Percentiles rank a stretch among this genome's conserved stretches.
phyloP scores from a whole-genome alignment of 2,329 filamentous ascomycete genomes.

The Pseudocercospora eumusae region DNA sequence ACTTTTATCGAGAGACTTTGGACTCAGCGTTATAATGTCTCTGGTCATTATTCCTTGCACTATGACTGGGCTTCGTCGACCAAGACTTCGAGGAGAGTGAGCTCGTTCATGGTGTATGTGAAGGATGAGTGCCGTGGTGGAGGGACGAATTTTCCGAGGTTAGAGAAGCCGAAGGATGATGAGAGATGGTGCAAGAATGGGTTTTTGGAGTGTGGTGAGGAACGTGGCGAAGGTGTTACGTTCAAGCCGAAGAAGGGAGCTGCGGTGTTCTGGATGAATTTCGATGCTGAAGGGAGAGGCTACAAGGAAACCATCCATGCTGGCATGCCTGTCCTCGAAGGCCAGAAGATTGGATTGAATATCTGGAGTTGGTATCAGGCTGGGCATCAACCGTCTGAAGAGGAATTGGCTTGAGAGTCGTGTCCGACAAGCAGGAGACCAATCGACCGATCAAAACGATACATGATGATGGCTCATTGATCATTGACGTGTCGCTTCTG shows the following conservation, averaged over 20 bases:
- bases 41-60: constrained; percentile 61
- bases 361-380: constrained; percentile 65
- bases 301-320: constrained; percentile 64
- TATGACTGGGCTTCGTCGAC: constrained; percentile 57
- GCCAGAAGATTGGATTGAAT: constrained; percentile 63
- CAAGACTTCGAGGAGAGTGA: constrained; percentile 45
- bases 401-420: background rate
- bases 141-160: constrained; percentile 61
- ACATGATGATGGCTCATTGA: too few species aligned
- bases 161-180: constrained; percentile 47
- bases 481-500: too few species aligned
- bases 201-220: constrained; percentile 56
- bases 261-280: constrained; percentile 65
- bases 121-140: constrained; percentile 56
- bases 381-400: constrained; percentile 22
- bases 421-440: background rate
- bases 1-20: constrained; percentile 63
- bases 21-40: constrained; percentile 60
- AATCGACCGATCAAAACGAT: too few species aligned
- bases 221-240: constrained; percentile 50
- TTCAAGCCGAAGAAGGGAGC: constrained; percentile 61
- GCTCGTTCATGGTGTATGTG: constrained; percentile 65
- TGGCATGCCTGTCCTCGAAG: constrained; percentile 57
- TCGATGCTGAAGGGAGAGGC: constrained; percentile 56
- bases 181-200: constrained; percentile 53